Evolutionary conservation across 345 rosid species (phyloP).

Genomic region (Populus ilicifolia): DNA sequence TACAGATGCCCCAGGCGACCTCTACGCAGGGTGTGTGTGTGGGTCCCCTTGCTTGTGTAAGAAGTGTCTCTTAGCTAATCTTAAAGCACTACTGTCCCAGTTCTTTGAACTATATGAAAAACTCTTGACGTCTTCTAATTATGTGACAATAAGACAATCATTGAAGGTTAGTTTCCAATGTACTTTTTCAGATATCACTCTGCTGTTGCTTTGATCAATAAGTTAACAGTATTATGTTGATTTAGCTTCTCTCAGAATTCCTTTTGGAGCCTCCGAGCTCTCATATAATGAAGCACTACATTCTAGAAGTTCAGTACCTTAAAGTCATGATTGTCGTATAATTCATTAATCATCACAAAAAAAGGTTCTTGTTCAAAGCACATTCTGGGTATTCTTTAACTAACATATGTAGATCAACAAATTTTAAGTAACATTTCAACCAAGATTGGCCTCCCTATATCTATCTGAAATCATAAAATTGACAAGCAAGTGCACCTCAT

Average conservation of each 20-base stretch:
- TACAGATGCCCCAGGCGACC: no score
- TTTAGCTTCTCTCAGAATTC: slow-evolving; percentile 88
- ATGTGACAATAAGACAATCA: slow-evolving; percentile 96
- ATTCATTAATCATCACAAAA: neutral
- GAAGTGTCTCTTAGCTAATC: slow-evolving; percentile 11
- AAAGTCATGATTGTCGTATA: slow-evolving; percentile 45
- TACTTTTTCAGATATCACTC: neutral
- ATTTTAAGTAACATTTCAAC: slow-evolving; percentile 3
- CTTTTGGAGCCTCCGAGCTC: slow-evolving; percentile 85
- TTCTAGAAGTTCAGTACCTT: slow-evolving; percentile 79
- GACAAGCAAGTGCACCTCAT: slow-evolving; percentile 54
- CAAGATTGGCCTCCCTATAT: neutral
- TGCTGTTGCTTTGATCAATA: slow-evolving; percentile 7
- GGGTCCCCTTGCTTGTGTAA: neutral
- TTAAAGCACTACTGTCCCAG: slow-evolving; percentile 49
- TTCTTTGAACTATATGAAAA: slow-evolving; percentile 82
- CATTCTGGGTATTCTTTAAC: slow-evolving; percentile 4
- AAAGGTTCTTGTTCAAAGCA: neutral
- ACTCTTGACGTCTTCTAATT: slow-evolving; percentile 79
- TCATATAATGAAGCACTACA: slow-evolving; percentile 86
- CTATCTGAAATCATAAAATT: neutral
- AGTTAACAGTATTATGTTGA: slow-evolving; percentile 11
- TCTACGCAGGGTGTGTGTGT: no score
- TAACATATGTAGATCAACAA: neutral
- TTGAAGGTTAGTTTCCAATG: slow-evolving; percentile 60